Conservation (phyloP, 2,329 filamentous ascomycete species). For the Scortechinia acanthostroma region DNA sequence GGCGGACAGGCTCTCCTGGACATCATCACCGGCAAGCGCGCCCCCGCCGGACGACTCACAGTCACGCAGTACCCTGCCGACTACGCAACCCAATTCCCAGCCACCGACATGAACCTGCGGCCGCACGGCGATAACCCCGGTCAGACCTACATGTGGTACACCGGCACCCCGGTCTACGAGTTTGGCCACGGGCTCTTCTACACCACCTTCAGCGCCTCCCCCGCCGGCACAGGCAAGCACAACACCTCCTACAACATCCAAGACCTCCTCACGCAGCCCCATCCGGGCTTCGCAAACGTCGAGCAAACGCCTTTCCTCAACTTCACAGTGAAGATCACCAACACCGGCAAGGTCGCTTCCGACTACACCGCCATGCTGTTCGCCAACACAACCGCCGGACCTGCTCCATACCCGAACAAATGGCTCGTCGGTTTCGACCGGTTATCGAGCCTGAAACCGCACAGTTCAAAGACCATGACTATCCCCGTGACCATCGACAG, state of each 20-base stretch:
- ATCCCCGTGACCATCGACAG: slow-evolving; percentile 26
- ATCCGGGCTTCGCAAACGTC: slow-evolving; percentile 12
- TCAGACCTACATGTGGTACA: slow-evolving; percentile 33
- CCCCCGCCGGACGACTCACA: slow-evolving; percentile 28
- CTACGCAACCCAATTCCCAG: slow-evolving; percentile 19
- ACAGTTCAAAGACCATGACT: slow-evolving; percentile 12
- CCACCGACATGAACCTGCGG: slow-evolving; percentile 28
- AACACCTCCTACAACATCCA: slow-evolving; percentile 19
- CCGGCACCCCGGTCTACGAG: slow-evolving; percentile 22
- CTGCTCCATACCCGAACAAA: slow-evolving; percentile 28
- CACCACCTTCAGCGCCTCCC: slow-evolving; percentile 22
- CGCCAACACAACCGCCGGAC: slow-evolving; percentile 23
- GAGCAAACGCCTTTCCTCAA: slow-evolving; percentile 26
- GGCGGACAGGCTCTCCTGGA: slow-evolving; percentile 29
- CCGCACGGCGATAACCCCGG: slow-evolving; percentile 26
- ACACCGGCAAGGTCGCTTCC: slow-evolving; percentile 21
- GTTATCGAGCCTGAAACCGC: slow-evolving; percentile 13
- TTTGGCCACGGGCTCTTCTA: slow-evolving; percentile 34
- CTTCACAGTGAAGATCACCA: slow-evolving; percentile 21
- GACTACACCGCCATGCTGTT: slow-evolving; percentile 31
- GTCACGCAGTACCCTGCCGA: slow-evolving; percentile 1
- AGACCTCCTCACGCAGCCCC: slow-evolving; percentile 16
- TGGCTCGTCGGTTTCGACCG: slow-evolving; percentile 28
- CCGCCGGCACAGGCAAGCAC: slow-evolving; percentile 6
- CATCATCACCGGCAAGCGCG: slow-evolving; percentile 27